These are phyloP conservation scores for Nepenthes gracilis DNA, from an alignment of 148 eudicot genomes.

Conservation along the genomic window DNA sequence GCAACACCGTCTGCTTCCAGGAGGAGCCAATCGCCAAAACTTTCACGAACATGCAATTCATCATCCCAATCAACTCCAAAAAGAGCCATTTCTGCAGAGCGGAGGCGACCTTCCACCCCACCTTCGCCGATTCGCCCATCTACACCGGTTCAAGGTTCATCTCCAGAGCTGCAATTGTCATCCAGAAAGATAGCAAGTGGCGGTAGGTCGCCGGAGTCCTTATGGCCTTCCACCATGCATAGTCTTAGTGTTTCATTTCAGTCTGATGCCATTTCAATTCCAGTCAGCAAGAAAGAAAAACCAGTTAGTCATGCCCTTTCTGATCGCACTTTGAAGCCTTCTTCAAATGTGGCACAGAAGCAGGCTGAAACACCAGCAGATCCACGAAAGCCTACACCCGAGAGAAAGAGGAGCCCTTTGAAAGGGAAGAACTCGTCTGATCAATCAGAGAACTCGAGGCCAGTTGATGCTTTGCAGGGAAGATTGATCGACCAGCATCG, in stretches of 20 bases:
- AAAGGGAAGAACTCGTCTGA: conserved; percentile 59
- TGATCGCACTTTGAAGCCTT: conserved; percentile 65
- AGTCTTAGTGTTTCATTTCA: conserved; percentile 81
- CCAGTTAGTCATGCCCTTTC: conserved; percentile 49
- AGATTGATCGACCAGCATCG: conserved; percentile 70
- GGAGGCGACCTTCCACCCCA: conserved; percentile 72
- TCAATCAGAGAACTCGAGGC: conserved; percentile 77
- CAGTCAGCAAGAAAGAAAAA: conserved; percentile 65
- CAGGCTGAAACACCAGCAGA: conserved; percentile 29
- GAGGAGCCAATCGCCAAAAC: conserved; percentile 56
- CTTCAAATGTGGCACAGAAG: conserved; percentile 54
- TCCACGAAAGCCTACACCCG: conserved; percentile 63
- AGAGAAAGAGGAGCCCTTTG: conserved; percentile 74
- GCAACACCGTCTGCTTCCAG: conserved; percentile 34
- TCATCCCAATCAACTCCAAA: conserved; percentile 35
- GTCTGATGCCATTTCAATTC: conserved; percentile 55
- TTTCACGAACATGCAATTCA: conserved; percentile 33
- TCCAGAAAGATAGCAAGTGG: conserved; percentile 39
- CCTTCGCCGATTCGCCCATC: conserved; percentile 51
- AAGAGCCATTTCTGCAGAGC: conserved; percentile 79
- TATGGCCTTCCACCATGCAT: conserved; percentile 98
- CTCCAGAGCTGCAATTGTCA: conserved; percentile 29
- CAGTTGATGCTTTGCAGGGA: conserved; percentile 39
- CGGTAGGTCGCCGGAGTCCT: conserved; percentile 45
- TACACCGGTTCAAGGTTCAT: conserved; percentile 63